Evolutionary conservation across 2,329 filamentous ascomycete genomes (phyloP).

Genomic region (Xylariaceae sp.): DNA sequence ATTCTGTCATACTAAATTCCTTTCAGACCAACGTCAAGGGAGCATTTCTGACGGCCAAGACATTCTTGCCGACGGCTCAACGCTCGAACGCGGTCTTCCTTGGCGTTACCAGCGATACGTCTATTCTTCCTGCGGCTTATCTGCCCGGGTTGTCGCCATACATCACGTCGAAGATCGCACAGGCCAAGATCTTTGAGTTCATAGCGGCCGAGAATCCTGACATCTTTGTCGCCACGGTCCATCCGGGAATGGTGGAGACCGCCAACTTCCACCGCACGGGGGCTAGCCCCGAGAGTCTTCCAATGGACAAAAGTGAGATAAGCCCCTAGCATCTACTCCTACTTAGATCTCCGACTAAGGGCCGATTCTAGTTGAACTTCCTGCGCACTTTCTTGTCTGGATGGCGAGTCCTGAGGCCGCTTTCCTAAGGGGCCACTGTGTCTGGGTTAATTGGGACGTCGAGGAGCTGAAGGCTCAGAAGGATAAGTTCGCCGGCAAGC

Average conservation of each 20-base stretch:
- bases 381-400: constrained; percentile 22
- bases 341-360: neutral
- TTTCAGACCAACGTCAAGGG: constrained; percentile 20
- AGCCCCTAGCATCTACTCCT: neutral
- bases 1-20: neutral
- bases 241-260: constrained; percentile 28
- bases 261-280: constrained; percentile 23
- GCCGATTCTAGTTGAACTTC: constrained; percentile 12
- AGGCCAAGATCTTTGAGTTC: constrained; percentile 27
- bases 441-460: constrained; percentile 23
- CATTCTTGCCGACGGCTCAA: constrained; percentile 9
- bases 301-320: constrained; percentile 14
- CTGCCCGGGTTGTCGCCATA: constrained; percentile 20
- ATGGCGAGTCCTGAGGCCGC: constrained; percentile 18
- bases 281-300: constrained; percentile 20
- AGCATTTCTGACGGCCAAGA: constrained; percentile 9
- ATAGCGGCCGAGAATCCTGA: constrained; percentile 26
- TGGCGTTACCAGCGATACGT: constrained; percentile 1
- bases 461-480: constrained; percentile 18
- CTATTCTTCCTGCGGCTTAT: neutral
- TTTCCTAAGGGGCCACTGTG: constrained; percentile 16
- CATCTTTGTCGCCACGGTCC: constrained; percentile 23
- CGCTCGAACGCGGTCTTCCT: constrained; percentile 19
- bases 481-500: neutral
- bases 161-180: constrained; percentile 16